Percentiles rank a stretch among this genome's conserved stretches.
Conservation (phyloP, 2,329 filamentous ascomycete species). For the Grosmannia clavigera region DNA sequence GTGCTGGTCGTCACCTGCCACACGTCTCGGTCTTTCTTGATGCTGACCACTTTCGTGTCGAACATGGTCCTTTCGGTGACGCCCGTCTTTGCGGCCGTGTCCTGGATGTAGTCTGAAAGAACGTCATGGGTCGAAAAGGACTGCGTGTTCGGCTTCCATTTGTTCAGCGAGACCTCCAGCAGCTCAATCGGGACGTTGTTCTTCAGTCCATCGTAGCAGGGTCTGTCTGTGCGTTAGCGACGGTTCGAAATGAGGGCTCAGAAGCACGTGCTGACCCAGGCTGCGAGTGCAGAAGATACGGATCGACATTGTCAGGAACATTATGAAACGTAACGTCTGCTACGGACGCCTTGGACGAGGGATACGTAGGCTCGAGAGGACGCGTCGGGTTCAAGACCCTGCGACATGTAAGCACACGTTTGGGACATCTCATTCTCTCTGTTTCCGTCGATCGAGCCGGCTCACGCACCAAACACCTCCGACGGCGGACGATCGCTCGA, state of each 20-base stretch:
- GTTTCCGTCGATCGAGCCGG: neutral
- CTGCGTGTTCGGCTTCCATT: slow-evolving; percentile 47
- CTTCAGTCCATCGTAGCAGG: slow-evolving; percentile 48
- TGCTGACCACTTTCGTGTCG: slow-evolving; percentile 44
- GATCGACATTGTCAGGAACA: slow-evolving; percentile 28
- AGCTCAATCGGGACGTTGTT: slow-evolving; percentile 62
- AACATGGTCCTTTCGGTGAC: slow-evolving; percentile 39
- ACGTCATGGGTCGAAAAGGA: slow-evolving; percentile 45
- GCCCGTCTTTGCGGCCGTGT: slow-evolving; percentile 36
- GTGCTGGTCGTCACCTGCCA: slow-evolving; percentile 3
- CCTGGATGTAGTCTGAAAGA: slow-evolving; percentile 48
- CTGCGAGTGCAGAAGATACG: slow-evolving; percentile 9
- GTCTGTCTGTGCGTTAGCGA: slow-evolving; percentile 9
- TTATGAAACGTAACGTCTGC: slow-evolving; percentile 22
- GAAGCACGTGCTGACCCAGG: neutral
- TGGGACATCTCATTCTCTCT: neutral
- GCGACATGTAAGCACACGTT: neutral
- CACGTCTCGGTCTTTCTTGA: slow-evolving; percentile 25
- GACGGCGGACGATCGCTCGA: slow-evolving; percentile 21
- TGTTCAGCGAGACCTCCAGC: slow-evolving; percentile 28
- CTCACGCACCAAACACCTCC: slow-evolving; percentile 24
- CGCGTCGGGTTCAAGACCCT: slow-evolving; percentile 18
- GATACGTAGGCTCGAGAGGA: slow-evolving; percentile 20
- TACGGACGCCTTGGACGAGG: slow-evolving; percentile 17
- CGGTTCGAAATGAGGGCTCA: neutral